Evolutionary conservation across 2,329 filamentous ascomycete genomes (phyloP).

Genomic region (Colletotrichum shisoi): DNA sequence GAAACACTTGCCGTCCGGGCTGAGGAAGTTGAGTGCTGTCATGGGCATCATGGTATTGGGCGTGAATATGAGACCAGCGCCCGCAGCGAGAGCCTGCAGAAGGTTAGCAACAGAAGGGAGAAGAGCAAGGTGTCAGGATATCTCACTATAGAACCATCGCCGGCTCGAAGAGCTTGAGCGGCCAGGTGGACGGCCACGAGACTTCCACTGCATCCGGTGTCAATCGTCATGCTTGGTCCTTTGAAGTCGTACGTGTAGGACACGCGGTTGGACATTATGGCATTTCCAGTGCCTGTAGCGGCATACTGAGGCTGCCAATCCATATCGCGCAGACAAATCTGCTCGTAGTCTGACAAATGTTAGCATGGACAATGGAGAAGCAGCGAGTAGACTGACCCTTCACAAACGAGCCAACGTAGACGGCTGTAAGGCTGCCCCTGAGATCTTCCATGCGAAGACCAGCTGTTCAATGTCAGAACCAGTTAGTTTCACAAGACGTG

Average conservation of each 20-base stretch:
- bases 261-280: conserved; percentile 64
- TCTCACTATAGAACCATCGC: conserved; percentile 54
- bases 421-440: conserved; percentile 55
- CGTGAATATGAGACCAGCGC: conserved; percentile 62
- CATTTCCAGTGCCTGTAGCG: conserved; percentile 61
- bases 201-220: conserved; percentile 67
- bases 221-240: conserved; percentile 65
- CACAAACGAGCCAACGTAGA: conserved; percentile 61
- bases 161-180: conserved; percentile 57
- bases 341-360: conserved; percentile 55
- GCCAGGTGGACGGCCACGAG: conserved; percentile 64
- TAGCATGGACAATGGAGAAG: conserved; percentile 16
- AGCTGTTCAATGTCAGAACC: conserved; percentile 44
- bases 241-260: conserved; percentile 64
- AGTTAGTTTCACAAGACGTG: not conserved
- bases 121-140: not conserved
- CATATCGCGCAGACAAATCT: conserved; percentile 59
- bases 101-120: conserved; percentile 35
- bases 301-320: conserved; percentile 61
- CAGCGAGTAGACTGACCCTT: conserved; percentile 49
- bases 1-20: conserved; percentile 59
- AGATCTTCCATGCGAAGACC: conserved; percentile 56
- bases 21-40: conserved; percentile 63
- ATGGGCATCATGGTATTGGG: conserved; percentile 65
- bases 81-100: conserved; percentile 57